Evolutionary conservation across 2,329 filamentous ascomycete genomes (phyloP), one percentile per base, ranked within the genome.

Genomic region (Pseudocercospora crystallina): DNA sequence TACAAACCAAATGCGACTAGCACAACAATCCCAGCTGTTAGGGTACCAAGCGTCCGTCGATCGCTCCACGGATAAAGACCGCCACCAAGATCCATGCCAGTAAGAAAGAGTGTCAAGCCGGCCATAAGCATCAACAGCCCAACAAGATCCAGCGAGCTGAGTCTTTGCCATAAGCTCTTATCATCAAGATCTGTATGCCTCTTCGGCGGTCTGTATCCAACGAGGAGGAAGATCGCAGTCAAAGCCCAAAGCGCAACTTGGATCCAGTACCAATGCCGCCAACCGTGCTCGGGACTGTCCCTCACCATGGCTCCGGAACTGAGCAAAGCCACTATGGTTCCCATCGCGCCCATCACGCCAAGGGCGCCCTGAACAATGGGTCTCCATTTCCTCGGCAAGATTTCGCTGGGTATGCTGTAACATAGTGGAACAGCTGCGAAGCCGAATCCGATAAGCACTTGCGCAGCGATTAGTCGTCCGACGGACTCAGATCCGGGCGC

Each of bases 1-100:
- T 57, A 59, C 3, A 55, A 56, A 33, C 60, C 63, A 49, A 71
- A 71, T 7, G 53, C 50, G 12, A 69, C 58, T 10, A 70, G 44
- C 3, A 59, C 61, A n/a, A 60, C 58, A 44, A 68, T 63, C 2
- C 68, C 67, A 35, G 54, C 57, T 13, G 70, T 61, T 1, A 70
- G 52, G 1, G 66, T 61, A 4, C 59, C 66, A 7, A 71, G 62
- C 2, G 67, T 63, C 15, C 64, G 64, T 8, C 48, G 59, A 20
- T 58, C 61, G 34, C 60, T 63, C 69, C 69, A 71, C 2, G 63
- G 61, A 54, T 69, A 69, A 8, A 57, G 49, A 1, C 56, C 56
- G 9, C 67, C 65, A 7, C 67, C 66, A 58, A 68, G 63, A 36
- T 61, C 65, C 29, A 70, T 51, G 26, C 65, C 69, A 15, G 47